phyloP scores from a whole-genome alignment of 345 rosid species.

The Leavenworthia alabamica region DNA sequence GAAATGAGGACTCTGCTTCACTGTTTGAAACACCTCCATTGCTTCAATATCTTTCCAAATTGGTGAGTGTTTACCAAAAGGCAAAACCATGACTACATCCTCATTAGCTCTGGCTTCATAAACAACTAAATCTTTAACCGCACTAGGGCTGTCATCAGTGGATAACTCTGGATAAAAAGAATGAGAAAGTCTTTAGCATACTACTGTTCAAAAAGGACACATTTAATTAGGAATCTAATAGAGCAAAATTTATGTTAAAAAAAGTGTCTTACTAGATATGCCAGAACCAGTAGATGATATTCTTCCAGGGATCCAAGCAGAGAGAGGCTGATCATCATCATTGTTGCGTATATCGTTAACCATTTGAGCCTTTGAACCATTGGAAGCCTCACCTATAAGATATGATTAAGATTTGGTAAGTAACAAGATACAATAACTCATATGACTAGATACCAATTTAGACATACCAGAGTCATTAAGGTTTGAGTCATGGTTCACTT shows the following conservation, averaged over 20 bases:
- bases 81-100: conserved; percentile 17
- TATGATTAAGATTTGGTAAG: not conserved
- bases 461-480: not conserved
- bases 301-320: not conserved
- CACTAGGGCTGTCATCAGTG: not conserved
- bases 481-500: not conserved
- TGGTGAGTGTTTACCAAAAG: conserved; percentile 45
- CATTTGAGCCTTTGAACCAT: not conserved
- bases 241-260: not conserved
- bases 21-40: conserved; percentile 41
- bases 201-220: not conserved
- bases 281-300: not conserved
- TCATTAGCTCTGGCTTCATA: conserved; percentile 12
- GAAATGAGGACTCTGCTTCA: conserved; percentile 64
- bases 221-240: not conserved
- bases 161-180: not conserved
- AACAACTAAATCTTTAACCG: not conserved
- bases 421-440: not conserved
- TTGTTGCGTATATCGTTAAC: not conserved
- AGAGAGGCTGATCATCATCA: not conserved
- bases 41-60: conserved; percentile 54
- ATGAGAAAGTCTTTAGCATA: not conserved
- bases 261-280: not conserved
- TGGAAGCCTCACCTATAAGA: conserved; percentile 2
- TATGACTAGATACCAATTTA: not conserved